Evolutionary conservation across 2,329 filamentous ascomycete genomes (phyloP), one percentile per base, ranked within the genome.

Genomic region (Neophaeococcomyces aloes): DNA sequence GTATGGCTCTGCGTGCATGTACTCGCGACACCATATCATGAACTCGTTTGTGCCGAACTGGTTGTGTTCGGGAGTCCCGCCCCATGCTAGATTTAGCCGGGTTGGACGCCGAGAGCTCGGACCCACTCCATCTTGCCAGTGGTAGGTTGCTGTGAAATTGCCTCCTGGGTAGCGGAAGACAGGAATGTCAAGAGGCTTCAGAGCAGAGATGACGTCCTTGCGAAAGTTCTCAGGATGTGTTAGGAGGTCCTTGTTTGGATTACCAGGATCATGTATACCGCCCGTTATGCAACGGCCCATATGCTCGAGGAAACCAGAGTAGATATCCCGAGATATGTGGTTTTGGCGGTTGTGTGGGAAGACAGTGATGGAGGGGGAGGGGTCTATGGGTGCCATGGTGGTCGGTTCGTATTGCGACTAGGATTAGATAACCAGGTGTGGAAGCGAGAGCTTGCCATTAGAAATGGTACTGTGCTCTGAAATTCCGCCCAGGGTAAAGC

Each of bases 211-310:
- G 32, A 91, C 85, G 63, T 91, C 85, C 52, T 73, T 84, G 30
- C 85, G 79, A 65, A 86, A 89, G 51, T 83, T 70, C 42, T 76
- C 69, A 5, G 30, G 13, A 4, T 21, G 27, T 53, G 88, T 83
- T 2, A 82, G 79, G n/a, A 87, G 71, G 40, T 46, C 39, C 17
- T 47, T 46, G 45, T 53, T 48, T 2, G 77, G 65, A 60, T 79
- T 87, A 27, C 72, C 74, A 1, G 83, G 84, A 54, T 89, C 84
- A 63, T 87, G 89, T 59, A 91, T 82, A 51, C 86, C 85, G 50
- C 83, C 83, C 60, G 91, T 89, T 58, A 91, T 87, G 68, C 85
- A 91, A 49, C 85, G 78, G 56, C 85, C 85, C 84, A 91, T 91
- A 63, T 91, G 86, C 83, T 91, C 85, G 47, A 81, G 86, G 64